Base-by-base conservation (phyloP, 2,329 filamentous ascomycete species). In the Didymella keratinophila region DNA sequence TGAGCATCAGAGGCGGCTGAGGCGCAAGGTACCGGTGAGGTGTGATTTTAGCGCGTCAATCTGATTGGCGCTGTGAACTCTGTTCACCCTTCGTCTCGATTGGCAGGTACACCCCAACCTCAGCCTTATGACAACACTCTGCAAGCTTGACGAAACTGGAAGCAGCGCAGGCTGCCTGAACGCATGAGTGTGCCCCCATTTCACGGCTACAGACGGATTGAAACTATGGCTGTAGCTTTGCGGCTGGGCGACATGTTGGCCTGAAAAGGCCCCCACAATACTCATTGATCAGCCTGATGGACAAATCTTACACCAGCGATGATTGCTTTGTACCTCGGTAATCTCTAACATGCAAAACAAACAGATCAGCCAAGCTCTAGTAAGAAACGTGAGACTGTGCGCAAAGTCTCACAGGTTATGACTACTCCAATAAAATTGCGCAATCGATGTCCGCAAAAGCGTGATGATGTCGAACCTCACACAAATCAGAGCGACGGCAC, bases 1-100 rank as follows among this genome's bases (percentile, higher is more conserved):
- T 42, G 48, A 57, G 48, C 41, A 20, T 39, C 2, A n/a, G 16
- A 51, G 11, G 34, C 32, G 36, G 48, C 47, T 56, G 46, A 56
- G 16, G 54, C 39, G 27, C 41, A 25, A 14, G 32, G 42, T 47
- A 20, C 50, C 21, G 20, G 41, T 36, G 39, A 44, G 39, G 37
- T 21, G 45, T 27, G 18, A 45, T 4, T 14, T 25, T 53, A 46
- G 42, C 34, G 42, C 34, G 8, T 18, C 3, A 9, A 21, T n/a
- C 32, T 37, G 53, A 56, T 51, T 56, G 53, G 53, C 14, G 14
- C 18, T 3, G 14, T 8, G 21, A 18, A 28, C 8, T 11, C 10
- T 8, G n/a, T 32, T 18, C 16, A 18, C n/a, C 30, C 18, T 46
- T 45, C 42, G 41, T 41, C 8, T 36, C 25, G 10, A 20, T 14